Evolutionary conservation across 192 early-diverging fungal species (phyloP).

Genomic region (Geranomyces michiganensis): DNA sequence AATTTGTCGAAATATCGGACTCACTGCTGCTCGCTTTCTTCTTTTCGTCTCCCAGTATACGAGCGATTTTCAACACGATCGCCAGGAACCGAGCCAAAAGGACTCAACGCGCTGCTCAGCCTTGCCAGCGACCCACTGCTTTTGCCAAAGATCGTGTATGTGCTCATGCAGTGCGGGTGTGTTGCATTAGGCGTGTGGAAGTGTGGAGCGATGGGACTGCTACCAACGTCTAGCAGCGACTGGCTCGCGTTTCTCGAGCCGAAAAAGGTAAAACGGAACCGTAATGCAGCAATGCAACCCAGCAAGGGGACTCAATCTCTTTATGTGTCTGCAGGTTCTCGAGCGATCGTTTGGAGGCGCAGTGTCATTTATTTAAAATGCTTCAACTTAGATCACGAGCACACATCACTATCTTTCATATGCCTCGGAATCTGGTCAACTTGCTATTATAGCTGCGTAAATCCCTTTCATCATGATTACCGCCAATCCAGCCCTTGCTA

Average conservation of each 20-base stretch:
- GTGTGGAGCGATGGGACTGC: conserved; percentile 87
- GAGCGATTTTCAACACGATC: conserved; percentile 67
- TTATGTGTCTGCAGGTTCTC: not conserved
- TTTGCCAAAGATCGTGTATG: conserved; percentile 79
- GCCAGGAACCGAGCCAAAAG: conserved; percentile 44
- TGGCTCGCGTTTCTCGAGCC: conserved; percentile 90
- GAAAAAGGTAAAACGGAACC: conserved; percentile 30
- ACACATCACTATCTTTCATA: too few species aligned
- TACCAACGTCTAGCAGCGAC: conserved; percentile 91
- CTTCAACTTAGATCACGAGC: too few species aligned
- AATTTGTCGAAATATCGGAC: too few species aligned
- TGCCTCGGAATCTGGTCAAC: too few species aligned
- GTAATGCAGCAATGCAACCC: not conserved
- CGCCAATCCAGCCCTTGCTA: too few species aligned
- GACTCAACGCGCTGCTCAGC: conserved; percentile 30
- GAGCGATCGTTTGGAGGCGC: conserved; percentile 3
- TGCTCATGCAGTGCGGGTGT: conserved; percentile 78
- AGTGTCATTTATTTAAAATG: too few species aligned
- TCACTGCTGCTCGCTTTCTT: not conserved
- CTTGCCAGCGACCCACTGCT: conserved; percentile 60
- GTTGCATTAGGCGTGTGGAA: conserved; percentile 91
- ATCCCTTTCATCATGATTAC: too few species aligned
- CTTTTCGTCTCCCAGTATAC: conserved; percentile 12
- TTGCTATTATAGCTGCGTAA: too few species aligned
- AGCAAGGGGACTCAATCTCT: too few species aligned